phyloP scores from a whole-genome alignment of 352 stramenopile species.

The Hyaloperonospora arabidopsidis region DNA sequence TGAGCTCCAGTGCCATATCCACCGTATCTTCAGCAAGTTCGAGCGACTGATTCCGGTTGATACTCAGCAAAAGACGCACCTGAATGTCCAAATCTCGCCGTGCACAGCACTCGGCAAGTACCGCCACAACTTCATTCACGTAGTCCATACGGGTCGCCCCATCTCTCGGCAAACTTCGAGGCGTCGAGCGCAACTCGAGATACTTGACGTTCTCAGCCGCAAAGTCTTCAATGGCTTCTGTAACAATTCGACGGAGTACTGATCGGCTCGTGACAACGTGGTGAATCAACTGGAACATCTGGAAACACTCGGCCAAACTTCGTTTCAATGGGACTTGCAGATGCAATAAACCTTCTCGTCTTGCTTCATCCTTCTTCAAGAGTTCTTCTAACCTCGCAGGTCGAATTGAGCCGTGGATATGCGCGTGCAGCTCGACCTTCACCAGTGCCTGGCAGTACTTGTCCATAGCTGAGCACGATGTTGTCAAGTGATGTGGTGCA shows the following conservation, averaged over 20 bases:
- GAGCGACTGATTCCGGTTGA: constrained; percentile 73
- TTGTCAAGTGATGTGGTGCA: constrained; percentile 10
- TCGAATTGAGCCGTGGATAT: constrained; percentile 83
- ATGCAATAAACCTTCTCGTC: constrained; percentile 17
- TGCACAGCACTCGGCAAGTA: constrained; percentile 55
- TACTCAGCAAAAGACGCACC: constrained; percentile 70
- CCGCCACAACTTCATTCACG: constrained; percentile 55
- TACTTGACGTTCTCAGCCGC: constrained; percentile 72
- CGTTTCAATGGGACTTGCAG: constrained; percentile 36
- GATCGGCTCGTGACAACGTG: constrained; percentile 64
- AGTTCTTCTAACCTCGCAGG: constrained; percentile 57
- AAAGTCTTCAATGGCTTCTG: constrained; percentile 84
- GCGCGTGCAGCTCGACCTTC: constrained; percentile 84
- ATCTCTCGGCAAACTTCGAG: constrained; percentile 47
- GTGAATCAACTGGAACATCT: constrained; percentile 85
- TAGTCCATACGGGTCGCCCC: constrained; percentile 57
- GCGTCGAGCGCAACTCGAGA: constrained; percentile 78
- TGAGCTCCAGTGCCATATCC: constrained; percentile 44
- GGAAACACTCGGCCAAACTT: constrained; percentile 79
- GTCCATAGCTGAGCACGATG: constrained; percentile 21
- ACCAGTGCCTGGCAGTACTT: constrained; percentile 51
- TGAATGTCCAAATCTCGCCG: constrained; percentile 54
- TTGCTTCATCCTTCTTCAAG: constrained; percentile 39
- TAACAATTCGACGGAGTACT: constrained; percentile 54
- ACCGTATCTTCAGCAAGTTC: constrained; percentile 60